Conservation (phyloP, 2,329 filamentous ascomycete species). For the Colletotrichum karsti region DNA sequence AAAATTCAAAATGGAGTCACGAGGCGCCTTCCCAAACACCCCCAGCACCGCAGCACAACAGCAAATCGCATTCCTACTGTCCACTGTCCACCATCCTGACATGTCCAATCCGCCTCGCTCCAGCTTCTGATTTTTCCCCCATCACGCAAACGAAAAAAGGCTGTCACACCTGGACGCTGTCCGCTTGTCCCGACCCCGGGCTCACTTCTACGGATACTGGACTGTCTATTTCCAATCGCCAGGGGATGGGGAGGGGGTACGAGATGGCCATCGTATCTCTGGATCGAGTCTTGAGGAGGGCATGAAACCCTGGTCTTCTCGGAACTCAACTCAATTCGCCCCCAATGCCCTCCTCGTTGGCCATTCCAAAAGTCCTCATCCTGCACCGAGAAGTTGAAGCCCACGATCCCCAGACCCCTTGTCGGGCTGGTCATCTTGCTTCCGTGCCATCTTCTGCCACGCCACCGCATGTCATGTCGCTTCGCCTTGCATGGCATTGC, state of each 20-base stretch:
- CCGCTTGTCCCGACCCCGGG: not conserved
- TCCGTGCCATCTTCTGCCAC: not conserved
- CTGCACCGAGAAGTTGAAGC: too few relatives aligned
- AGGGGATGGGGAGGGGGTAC: not conserved
- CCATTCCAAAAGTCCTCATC: too few relatives aligned
- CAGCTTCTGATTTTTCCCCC: not conserved
- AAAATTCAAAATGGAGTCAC: conserved; percentile 21
- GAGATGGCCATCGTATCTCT: conserved; percentile 2
- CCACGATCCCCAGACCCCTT: not conserved
- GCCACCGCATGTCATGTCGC: conserved; percentile 3
- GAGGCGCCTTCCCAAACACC: conserved; percentile 24
- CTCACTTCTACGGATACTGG: not conserved
- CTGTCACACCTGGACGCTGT: not conserved
- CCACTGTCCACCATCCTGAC: too few relatives aligned
- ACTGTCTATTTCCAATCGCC: conserved; percentile 4
- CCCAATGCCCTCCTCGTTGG: not conserved
- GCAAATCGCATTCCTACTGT: conserved; percentile 19
- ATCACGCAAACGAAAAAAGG: not conserved
- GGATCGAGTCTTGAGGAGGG: not conserved
- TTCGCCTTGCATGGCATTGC: not conserved
- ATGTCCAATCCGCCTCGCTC: not conserved
- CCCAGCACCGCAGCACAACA: too few relatives aligned
- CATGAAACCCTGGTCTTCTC: not conserved
- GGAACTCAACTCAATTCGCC: not conserved
- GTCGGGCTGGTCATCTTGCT: not conserved